Evolutionary conservation across 1,139 yeast species (phyloP), one percentile per base, ranked within the genome.

Genomic region (Yamadazyma friedrichii): DNA sequence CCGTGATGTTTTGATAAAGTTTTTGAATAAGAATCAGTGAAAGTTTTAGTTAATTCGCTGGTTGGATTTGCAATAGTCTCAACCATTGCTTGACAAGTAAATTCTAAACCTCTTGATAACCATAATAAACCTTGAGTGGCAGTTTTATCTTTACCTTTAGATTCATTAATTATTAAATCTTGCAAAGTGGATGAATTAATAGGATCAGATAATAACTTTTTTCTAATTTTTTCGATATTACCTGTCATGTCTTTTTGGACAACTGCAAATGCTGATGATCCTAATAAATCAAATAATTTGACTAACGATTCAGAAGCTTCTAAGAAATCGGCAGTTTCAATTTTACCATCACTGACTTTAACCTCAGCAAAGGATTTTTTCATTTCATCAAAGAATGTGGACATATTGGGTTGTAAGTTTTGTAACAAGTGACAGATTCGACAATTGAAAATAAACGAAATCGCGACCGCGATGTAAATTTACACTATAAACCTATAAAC

Each of bases 81-180:
- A 59, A 91, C 76, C 82, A 88, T 81, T 33, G 96, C 95, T 52
- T 76, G 83, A 25, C 95, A 91, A 17, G 96, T 89, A 70, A 88
- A 89, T 58, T 87, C 84, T 55, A 88, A 78, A 13, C 96, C 96
- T 60, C 93, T 74, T 33, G 84, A 74, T 50, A 88, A 76, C 97
- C 97, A 88, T 56, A 88, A 70, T 53, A 88, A 77, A 20, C 95
- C 97, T 64, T 89, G 96, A 16, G 96, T 88, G 35, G 96, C 96
- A 45, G 84, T 82, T 62, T 84, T 86, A 53, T 74, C 69, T 61
- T 80, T 80, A 58, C 79, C 74, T 47, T 74, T 80, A 31, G 80
- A 78, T 54, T 79, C 85, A 56, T 85, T 85, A 47, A 86, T 67
- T 22, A 89, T 83, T 60, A 88, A 74, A 49, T 78, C 89, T 66